Base-by-base conservation (phyloP, 2,329 filamentous ascomycete genomes). In the Venturiaceae sp. region DNA sequence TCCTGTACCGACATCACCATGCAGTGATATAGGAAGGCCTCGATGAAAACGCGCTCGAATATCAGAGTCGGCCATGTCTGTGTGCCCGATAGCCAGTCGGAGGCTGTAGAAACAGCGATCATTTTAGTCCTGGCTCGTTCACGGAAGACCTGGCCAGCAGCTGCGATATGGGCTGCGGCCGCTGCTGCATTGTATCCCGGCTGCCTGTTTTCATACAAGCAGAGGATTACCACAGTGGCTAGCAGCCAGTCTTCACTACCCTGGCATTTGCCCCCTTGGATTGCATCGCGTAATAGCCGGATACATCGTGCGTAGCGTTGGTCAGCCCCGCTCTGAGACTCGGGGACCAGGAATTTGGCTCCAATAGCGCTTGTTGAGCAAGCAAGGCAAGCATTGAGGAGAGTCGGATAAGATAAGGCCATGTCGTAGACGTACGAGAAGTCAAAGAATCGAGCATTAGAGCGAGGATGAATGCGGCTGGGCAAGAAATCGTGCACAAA, bases 1-100 rank as follows among this genome's bases (percentile, higher is more conserved):
- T 54, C 52, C 32, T 54, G 52, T 19, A 54, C 52, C 23, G 52
- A 54, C 52, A 54, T 54, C 14, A 54, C 52, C 52, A 54, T 54
- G 32, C 52, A 54, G 30, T 54, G 52, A 36, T 54, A 54, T 30
- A 54, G 21, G 32, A 54, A 54, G 19, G 52, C 32, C 23, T 54
- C 52, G 11, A 39, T 54, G 5, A 54, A 54, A 5, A 54, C 32
- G 11, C 52, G 52, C 36, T 54, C 52, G 9, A 54, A 54, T 5
- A 54, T 30, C 30, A 54, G 36, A 36, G 32, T 54, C 13, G 52
- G 23, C 32, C 32, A 39, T n/a, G 16, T 54, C 11, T 36, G 19
- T 30, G 9, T n/a, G 14, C 36, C 23, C 14, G 32, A 5, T 9
- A 54, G 30, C 14, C 36, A 6, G 32, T 36, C 9, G 13, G 50